Percentiles rank a stretch among this genome's conserved stretches.
These are phyloP conservation scores for Sophora flavescens DNA, from an alignment of 306 rosid genomes.

Conservation along the genomic window DNA sequence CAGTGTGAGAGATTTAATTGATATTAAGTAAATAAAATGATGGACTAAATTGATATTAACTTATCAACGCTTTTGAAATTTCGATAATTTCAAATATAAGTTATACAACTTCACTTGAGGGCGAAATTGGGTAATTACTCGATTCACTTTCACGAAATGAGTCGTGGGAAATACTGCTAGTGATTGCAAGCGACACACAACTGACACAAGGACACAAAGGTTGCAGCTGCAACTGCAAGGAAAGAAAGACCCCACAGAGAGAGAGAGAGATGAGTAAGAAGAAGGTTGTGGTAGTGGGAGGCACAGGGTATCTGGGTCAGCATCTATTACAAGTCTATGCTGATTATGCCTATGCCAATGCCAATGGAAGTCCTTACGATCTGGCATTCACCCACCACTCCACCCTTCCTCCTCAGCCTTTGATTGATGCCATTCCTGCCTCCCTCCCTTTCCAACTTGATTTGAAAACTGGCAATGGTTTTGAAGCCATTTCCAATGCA, in stretches of 20 bases:
- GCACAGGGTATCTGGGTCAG: constrained; percentile 95
- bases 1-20: too few species aligned
- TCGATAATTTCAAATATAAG: too few species aligned
- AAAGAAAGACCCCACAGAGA: not conserved
- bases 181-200: constrained; percentile 2
- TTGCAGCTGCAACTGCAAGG: constrained; percentile 9
- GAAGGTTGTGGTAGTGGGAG: constrained; percentile 85
- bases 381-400: constrained; percentile 80
- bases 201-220: not conserved
- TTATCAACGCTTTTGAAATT: too few species aligned
- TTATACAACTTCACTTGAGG: too few species aligned
- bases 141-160: not conserved
- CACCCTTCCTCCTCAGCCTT: constrained; percentile 59
- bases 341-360: not conserved
- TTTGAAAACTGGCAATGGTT: constrained; percentile 79
- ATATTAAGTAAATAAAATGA: too few species aligned
- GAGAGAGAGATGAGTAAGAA: constrained; percentile 50
- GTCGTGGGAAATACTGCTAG: not conserved
- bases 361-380: constrained; percentile 49
- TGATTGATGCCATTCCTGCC: constrained; percentile 61
- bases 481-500: constrained; percentile 64
- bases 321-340: constrained; percentile 72
- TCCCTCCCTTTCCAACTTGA: constrained; percentile 69
- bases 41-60: too few species aligned
- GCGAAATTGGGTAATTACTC: too few species aligned